A percentile compares a stretch with the other conserved stretches of the same genome.
Evolutionary conservation across 2,329 filamentous ascomycete species (phyloP).

Genomic region (Hypoxylon sp.): DNA sequence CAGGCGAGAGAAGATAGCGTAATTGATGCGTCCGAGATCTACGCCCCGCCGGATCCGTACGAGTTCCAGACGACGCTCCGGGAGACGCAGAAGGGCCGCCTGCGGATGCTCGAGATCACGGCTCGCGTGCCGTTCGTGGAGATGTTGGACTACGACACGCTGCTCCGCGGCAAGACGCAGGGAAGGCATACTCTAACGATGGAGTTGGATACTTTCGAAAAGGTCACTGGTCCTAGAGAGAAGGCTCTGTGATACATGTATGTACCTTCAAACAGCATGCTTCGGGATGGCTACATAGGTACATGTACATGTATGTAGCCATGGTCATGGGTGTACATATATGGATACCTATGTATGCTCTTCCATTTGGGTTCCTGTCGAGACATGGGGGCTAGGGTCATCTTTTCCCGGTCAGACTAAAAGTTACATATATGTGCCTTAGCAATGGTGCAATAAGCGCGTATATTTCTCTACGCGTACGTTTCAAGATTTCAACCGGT

Average conservation of each 20-base stretch:
- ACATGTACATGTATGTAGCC: background rate
- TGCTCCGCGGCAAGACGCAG: slow-evolving; percentile 88
- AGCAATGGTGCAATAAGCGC: background rate
- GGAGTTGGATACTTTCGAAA: slow-evolving; percentile 71
- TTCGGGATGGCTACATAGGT: background rate
- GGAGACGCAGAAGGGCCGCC: slow-evolving; percentile 63
- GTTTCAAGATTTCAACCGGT: background rate
- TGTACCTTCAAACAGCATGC: background rate
- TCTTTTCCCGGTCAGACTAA: background rate
- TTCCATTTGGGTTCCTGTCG: background rate
- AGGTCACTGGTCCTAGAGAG: slow-evolving; percentile 68
- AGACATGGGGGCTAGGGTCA: background rate
- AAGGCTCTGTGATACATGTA: slow-evolving; percentile 57
- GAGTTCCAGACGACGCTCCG: slow-evolving; percentile 71
- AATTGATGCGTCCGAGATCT: slow-evolving; percentile 83
- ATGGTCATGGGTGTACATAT: background rate
- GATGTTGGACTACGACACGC: slow-evolving; percentile 95
- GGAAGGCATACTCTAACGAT: slow-evolving; percentile 77
- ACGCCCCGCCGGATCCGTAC: slow-evolving; percentile 89
- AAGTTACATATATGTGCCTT: background rate
- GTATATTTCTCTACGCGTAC: background rate
- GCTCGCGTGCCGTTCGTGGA: slow-evolving; percentile 94
- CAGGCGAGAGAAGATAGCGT: slow-evolving; percentile 68
- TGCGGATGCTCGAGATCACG: slow-evolving; percentile 75
- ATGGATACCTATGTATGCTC: background rate